Conservation (phyloP, 345 rosid species). For the Sapria himalayana region DNA sequence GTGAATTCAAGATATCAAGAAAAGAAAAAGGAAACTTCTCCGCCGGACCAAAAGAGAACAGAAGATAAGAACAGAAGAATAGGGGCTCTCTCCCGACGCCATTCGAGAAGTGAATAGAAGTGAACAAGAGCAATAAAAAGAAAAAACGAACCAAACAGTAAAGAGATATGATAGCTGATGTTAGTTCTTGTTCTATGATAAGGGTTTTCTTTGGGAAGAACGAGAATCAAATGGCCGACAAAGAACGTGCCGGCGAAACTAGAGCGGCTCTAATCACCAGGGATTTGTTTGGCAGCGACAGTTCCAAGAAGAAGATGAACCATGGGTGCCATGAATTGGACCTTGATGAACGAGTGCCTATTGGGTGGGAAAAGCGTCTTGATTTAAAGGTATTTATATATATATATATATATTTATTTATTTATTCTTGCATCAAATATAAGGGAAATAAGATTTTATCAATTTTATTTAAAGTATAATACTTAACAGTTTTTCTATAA, state of each 20-base stretch:
- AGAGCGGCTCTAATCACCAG: slow-evolving; percentile 36
- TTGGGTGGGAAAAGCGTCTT: slow-evolving; percentile 78
- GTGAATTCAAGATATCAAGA: no score
- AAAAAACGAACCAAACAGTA: no score
- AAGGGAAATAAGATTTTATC: not conserved
- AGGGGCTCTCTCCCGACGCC: no score
- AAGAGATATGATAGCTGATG: slow-evolving; percentile 16
- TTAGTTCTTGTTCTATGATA: slow-evolving; percentile 13
- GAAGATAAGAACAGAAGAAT: no score
- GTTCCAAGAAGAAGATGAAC: slow-evolving; percentile 1
- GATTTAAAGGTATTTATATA: slow-evolving; percentile 43
- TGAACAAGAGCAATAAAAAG: no score
- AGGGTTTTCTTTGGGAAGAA: slow-evolving; percentile 9
- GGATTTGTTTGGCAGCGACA: slow-evolving; percentile 36
- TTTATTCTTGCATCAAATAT: not conserved
- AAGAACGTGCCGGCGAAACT: slow-evolving; percentile 11
- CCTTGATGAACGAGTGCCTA: slow-evolving; percentile 73
- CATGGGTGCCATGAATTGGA: slow-evolving; percentile 53
- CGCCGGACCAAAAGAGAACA: no score
- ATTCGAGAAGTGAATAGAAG: no score
- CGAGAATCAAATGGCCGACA: slow-evolving; percentile 9
- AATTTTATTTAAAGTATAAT: not conserved
- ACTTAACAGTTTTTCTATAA: not conserved
- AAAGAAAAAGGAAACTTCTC: no score
- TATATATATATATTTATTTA: not conserved